These are phyloP conservation scores for Gynostemma pentaphyllum DNA, from an alignment of 306 rosid species.

Conservation along the genomic window DNA sequence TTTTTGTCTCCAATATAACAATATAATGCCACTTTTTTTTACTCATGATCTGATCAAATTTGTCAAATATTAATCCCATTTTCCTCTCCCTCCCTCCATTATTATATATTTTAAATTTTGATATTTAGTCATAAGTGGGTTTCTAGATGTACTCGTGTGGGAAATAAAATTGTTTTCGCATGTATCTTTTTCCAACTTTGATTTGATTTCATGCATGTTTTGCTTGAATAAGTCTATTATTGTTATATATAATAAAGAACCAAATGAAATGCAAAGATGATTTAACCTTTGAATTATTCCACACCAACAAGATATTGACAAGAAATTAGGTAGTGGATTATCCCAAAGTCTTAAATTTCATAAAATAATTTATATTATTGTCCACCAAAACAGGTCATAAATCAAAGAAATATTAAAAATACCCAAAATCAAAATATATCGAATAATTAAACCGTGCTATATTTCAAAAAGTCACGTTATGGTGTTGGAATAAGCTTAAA, in stretches of 20 bases:
- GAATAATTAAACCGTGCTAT: not conserved
- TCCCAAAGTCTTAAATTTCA: too few species aligned
- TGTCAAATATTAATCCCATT: not conserved
- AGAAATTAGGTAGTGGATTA: too few species aligned
- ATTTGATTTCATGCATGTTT: not conserved
- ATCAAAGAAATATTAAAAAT: not conserved
- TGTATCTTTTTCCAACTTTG: not conserved
- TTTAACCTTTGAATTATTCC: not conserved
- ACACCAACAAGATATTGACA: not conserved
- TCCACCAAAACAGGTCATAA: too few species aligned
- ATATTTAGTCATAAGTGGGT: constrained; percentile 5
- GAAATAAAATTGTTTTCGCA: constrained; percentile 2
- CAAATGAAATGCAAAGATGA: not conserved
- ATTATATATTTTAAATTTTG: not conserved
- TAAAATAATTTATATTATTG: too few species aligned
- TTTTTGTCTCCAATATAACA: constrained; percentile 3
- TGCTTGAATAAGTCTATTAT: not conserved
- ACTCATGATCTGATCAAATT: constrained; percentile 4
- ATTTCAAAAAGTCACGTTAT: not conserved
- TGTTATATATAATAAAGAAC: not conserved
- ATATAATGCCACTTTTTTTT: not conserved
- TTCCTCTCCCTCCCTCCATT: not conserved
- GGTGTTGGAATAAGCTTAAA: not conserved
- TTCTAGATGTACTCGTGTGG: constrained; percentile 13
- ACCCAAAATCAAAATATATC: not conserved